Percentiles rank a stretch among this genome's conserved stretches.
Conservation (phyloP, 2,329 filamentous ascomycete species). For the Cytospora piceae region DNA sequence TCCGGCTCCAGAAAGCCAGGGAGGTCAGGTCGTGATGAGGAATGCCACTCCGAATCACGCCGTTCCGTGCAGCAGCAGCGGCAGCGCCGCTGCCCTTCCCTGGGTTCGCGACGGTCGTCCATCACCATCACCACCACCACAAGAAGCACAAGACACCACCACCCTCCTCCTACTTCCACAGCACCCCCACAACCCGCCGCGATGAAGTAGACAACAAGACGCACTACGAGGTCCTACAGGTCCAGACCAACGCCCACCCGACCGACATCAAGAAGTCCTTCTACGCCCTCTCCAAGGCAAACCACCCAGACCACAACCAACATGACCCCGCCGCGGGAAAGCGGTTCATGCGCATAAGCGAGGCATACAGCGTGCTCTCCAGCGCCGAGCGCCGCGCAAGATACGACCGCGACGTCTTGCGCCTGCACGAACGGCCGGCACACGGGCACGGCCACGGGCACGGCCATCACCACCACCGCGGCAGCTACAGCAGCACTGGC, state of each 20-base stretch:
- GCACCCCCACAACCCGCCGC: conserved; percentile 37
- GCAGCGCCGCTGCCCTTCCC: conserved; percentile 18
- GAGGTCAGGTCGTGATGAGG: conserved; percentile 57
- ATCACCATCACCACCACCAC: conserved; percentile 15
- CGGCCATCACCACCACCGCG: conserved; percentile 36
- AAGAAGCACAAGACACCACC: conserved; percentile 8
- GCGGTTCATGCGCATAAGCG: conserved; percentile 81
- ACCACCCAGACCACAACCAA: conserved; percentile 92
- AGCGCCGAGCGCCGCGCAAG: conserved; percentile 72
- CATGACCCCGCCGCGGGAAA: conserved; percentile 70
- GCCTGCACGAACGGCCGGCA: conserved; percentile 41
- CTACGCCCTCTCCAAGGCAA: conserved; percentile 86
- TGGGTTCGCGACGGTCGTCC: background rate
- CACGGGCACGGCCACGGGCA: conserved; percentile 35
- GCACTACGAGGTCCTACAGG: conserved; percentile 81
- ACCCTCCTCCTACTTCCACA: conserved; percentile 33
- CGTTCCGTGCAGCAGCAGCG: conserved; percentile 36
- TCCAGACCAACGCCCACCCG: conserved; percentile 69
- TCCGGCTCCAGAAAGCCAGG: conserved; percentile 22
- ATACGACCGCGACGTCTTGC: conserved; percentile 76
- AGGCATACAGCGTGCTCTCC: conserved; percentile 80
- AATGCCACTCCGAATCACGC: conserved; percentile 57
- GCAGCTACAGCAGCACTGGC: conserved; percentile 56
- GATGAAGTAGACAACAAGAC: conserved; percentile 50
- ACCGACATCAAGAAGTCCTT: conserved; percentile 60